These are phyloP conservation scores for Sungouiella thailandica DNA, from an alignment of 805 yeast genomes.

Conservation along the genomic window DNA sequence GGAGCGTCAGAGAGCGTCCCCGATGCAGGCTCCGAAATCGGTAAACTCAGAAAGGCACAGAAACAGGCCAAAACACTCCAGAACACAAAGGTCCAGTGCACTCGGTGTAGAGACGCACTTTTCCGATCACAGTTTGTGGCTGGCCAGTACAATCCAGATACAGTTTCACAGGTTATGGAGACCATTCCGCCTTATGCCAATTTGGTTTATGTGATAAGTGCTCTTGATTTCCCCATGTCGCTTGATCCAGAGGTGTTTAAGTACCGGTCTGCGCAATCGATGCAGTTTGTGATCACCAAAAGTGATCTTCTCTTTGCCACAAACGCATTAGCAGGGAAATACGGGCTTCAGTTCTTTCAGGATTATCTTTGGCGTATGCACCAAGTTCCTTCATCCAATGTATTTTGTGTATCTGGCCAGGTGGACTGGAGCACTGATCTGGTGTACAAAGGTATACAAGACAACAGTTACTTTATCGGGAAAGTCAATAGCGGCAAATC, in stretches of 20 bases:
- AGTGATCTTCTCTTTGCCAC: conserved; percentile 40
- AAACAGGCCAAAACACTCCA: neutral
- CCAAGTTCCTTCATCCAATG: conserved; percentile 33
- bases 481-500: conserved; percentile 70
- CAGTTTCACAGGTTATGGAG: conserved; percentile 16
- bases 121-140: conserved; percentile 36
- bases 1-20: conserved; percentile 5
- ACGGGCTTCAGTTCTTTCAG: conserved; percentile 26
- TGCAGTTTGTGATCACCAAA: conserved; percentile 40
- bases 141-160: conserved; percentile 23
- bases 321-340: conserved; percentile 19
- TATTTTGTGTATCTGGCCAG: conserved; percentile 47
- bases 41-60: no score
- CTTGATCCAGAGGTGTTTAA: conserved; percentile 34
- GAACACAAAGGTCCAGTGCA: conserved; percentile 34
- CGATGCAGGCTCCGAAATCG: neutral
- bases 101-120: conserved; percentile 51
- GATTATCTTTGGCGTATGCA: conserved; percentile 29
- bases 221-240: conserved; percentile 69
- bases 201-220: conserved; percentile 58
- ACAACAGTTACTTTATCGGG: conserved; percentile 53
- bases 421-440: conserved; percentile 47
- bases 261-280: conserved; percentile 26
- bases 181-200: conserved; percentile 41
- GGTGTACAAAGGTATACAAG: conserved; percentile 34